Evolutionary conservation across 2,329 filamentous ascomycete species (phyloP), one percentile per base, ranked within the genome.

Genomic region (Paracamarosporium sp.): DNA sequence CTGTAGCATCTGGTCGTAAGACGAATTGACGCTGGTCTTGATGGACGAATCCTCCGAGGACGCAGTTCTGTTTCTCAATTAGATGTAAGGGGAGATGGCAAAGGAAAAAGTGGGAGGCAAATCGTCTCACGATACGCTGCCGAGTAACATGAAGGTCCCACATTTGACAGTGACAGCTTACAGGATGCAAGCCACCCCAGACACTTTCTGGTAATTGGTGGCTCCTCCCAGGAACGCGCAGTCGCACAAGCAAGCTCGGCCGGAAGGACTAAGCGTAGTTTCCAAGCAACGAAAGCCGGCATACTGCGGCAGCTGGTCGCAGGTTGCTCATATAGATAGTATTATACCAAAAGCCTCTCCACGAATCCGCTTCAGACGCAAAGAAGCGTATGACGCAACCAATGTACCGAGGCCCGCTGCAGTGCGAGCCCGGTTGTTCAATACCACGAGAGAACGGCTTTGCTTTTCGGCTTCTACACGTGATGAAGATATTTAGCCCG

Each of bases 291-390:
- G 43, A 46, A 24, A 53, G 50, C 45, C 43, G 41, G 25, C 33
- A 15, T 40, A 40, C 4, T 25, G 24, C 50, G 35, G 24, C n/a
- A n/a, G n/a, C n/a, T 50, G 25, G 11, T n/a, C 40, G 15, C 33
- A 40, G 17, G 47, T 40, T 25, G n/a, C 35, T 45, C 44, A 54
- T 54, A 45, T 54, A 50, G 45, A 38, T 20, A 50, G 44, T 28
- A 45, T 30, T 4, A 20, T 38, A 24, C 44, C 15, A 51, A 40
- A 22, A 45, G 44, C 27, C 28, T 24, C 22, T 53, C 55, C 55
- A 57, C 55, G 50, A 57, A 57, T 57, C 50, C 55, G 33, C 38
- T 33, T 20, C 24, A 24, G 36, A 28, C 20, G 13, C 36, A 12
- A 57, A 36, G 30, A 28, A 31, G 36, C 48, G 6, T 27, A 22